A percentile compares a stretch with the other conserved stretches of the same genome.
Evolutionary conservation across 225 moss, liverwort and hornwort genomes (phyloP).

Genomic region (Anthoceros angustus): DNA sequence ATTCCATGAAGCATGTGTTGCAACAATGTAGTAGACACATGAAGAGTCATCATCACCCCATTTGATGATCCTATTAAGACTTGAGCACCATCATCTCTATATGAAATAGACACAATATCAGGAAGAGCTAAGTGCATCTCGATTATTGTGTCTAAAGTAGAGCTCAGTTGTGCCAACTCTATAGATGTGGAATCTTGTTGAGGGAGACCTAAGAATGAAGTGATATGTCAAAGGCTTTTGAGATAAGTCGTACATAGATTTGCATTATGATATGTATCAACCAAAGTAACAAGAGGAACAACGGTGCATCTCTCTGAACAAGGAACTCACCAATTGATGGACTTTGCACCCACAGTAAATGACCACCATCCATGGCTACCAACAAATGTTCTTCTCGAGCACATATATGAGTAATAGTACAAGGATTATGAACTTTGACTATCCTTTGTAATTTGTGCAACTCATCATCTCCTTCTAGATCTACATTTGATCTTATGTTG

Average conservation of each 20-base stretch:
- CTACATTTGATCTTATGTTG: constrained; percentile 33
- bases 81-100: constrained; percentile 44
- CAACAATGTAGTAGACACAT: constrained; percentile 23
- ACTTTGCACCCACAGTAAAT: constrained; percentile 48
- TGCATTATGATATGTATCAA: not conserved
- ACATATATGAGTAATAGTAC: constrained; percentile 33
- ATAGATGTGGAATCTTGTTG: not conserved
- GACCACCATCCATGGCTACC: constrained; percentile 27
- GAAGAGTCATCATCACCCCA: constrained; percentile 35
- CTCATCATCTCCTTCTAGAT: constrained; percentile 11
- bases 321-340: constrained; percentile 27
- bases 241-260: not conserved
- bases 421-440: constrained; percentile 6
- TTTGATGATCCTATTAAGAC: constrained; percentile 49
- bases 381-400: constrained; percentile 47
- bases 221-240: no score
- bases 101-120: constrained; percentile 27
- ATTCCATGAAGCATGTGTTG: constrained; percentile 24
- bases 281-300: not conserved
- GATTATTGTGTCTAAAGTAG: constrained; percentile 14
- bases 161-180: not conserved
- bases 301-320: constrained; percentile 5
- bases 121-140: constrained; percentile 21
- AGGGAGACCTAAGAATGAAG: no score
- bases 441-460: constrained; percentile 12